Percentiles rank a stretch among this genome's conserved stretches.
These are phyloP conservation scores for Xenoacremonium recifei DNA, from an alignment of 2,329 filamentous ascomycete genomes.

Conservation along the genomic window DNA sequence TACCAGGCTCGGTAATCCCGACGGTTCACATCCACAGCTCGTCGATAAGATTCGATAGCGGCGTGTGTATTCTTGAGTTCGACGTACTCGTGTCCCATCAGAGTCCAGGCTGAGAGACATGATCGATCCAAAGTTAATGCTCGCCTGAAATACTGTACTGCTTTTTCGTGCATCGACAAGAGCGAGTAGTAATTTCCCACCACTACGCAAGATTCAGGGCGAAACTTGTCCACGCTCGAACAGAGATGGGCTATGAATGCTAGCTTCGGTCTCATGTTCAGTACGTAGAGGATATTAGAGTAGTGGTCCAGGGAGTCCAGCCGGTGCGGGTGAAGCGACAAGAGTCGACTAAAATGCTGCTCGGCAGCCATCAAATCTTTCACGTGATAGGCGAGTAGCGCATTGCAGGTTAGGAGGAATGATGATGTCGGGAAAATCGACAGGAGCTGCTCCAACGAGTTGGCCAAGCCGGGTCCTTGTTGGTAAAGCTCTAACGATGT, in stretches of 20 bases:
- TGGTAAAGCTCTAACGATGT: conserved; percentile 91
- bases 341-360: conserved; percentile 70
- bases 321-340: conserved; percentile 71
- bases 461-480: conserved; percentile 71
- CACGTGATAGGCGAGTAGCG: conserved; percentile 84
- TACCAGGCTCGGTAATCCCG: conserved; percentile 99
- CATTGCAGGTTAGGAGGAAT: conserved; percentile 87
- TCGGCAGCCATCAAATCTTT: conserved; percentile 73
- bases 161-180: conserved; percentile 94
- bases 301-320: conserved; percentile 93
- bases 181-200: conserved; percentile 97
- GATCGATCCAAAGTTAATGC: conserved; percentile 86
- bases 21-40: conserved; percentile 92
- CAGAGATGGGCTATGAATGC: conserved; percentile 91
- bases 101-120: conserved; percentile 92
- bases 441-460: conserved; percentile 73
- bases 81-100: conserved; percentile 99
- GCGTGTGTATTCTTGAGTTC: conserved; percentile 98
- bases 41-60: conserved; percentile 93
- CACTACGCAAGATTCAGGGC: conserved; percentile 94
- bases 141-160: conserved; percentile 94
- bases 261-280: conserved; percentile 82
- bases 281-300: conserved; percentile 95
- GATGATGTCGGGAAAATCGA: conserved; percentile 83
- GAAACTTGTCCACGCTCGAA: conserved; percentile 89